Evolutionary conservation across 169 alveolate species (phyloP).

Genomic region (Eimeria tenella): DNA sequence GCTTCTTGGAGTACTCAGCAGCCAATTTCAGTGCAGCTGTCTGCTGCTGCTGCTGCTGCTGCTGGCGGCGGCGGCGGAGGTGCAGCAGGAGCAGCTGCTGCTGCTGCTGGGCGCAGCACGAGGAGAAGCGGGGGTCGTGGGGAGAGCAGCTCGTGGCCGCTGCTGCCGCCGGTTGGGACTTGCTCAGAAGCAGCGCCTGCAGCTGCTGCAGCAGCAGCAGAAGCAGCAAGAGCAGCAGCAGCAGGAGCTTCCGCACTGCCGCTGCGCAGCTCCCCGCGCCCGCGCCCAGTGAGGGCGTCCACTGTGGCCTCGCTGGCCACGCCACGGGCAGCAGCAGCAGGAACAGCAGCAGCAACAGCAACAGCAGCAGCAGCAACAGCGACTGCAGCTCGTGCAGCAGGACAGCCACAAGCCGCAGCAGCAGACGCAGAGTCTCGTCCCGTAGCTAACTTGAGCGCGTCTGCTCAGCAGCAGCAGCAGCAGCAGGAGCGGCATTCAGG

Average conservation of each 20-base stretch:
- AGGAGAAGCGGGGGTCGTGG: no score
- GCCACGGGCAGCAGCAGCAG: no score
- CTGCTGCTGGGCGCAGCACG: background rate
- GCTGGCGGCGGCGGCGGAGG: background rate
- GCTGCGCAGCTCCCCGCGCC: no score
- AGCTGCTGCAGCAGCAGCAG: no score
- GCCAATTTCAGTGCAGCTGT: background rate
- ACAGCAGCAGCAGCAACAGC: background rate
- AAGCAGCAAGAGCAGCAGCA: no score
- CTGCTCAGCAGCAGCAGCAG: background rate
- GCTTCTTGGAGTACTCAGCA: no score
- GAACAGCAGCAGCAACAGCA: no score
- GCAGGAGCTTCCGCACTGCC: no score
- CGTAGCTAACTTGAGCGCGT: background rate
- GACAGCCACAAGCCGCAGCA: background rate
- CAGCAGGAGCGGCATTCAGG: background rate
- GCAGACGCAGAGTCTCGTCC: background rate
- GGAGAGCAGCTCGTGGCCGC: no score
- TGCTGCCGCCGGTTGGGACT: no score
- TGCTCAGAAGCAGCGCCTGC: background rate
- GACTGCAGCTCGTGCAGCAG: background rate
- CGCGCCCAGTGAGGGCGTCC: no score
- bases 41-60: background rate
- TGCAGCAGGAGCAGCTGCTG: background rate
- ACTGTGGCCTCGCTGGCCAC: no score